Evolutionary conservation across 2,329 filamentous ascomycete species (phyloP).

Genomic region (Phyllosticta paracitricarpa): DNA sequence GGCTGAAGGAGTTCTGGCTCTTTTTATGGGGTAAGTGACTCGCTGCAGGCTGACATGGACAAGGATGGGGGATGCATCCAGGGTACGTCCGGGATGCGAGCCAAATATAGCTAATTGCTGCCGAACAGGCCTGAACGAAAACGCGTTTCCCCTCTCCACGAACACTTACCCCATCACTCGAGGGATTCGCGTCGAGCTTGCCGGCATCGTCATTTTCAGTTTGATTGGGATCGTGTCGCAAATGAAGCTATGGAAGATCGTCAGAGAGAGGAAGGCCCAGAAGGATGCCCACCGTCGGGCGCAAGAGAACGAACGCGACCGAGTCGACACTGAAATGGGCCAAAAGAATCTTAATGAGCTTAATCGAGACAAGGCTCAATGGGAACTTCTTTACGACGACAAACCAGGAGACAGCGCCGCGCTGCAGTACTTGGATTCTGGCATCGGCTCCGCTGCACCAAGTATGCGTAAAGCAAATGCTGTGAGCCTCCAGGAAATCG

Average conservation of each 20-base stretch:
- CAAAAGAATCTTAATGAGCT: conserved; percentile 54
- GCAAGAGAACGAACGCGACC: conserved; percentile 48
- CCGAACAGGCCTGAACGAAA: conserved; percentile 55
- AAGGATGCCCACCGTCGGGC: conserved; percentile 38
- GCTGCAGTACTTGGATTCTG: conserved; percentile 39
- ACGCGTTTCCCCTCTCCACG: conserved; percentile 68
- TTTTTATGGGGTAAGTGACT: conserved; percentile 65
- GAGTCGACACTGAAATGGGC: conserved; percentile 61
- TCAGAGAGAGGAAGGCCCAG: conserved; percentile 45
- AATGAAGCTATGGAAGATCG: conserved; percentile 73
- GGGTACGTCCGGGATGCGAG: neutral
- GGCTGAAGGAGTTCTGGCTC: conserved; percentile 91
- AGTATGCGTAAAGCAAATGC: conserved; percentile 23
- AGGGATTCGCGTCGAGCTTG: conserved; percentile 77
- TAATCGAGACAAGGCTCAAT: conserved; percentile 52
- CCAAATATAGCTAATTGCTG: neutral
- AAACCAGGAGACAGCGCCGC: conserved; percentile 26
- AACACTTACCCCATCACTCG: conserved; percentile 76
- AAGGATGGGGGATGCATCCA: neutral
- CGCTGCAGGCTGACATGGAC: neutral
- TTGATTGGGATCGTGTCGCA: conserved; percentile 74
- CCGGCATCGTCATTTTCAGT: conserved; percentile 63
- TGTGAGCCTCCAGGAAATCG: conserved; percentile 22
- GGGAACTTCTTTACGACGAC: conserved; percentile 70
- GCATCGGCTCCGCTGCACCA: conserved; percentile 29